These are phyloP conservation scores for Trametes meyenii DNA, from an alignment of 768 basidiomycete species.

Conservation along the genomic window DNA sequence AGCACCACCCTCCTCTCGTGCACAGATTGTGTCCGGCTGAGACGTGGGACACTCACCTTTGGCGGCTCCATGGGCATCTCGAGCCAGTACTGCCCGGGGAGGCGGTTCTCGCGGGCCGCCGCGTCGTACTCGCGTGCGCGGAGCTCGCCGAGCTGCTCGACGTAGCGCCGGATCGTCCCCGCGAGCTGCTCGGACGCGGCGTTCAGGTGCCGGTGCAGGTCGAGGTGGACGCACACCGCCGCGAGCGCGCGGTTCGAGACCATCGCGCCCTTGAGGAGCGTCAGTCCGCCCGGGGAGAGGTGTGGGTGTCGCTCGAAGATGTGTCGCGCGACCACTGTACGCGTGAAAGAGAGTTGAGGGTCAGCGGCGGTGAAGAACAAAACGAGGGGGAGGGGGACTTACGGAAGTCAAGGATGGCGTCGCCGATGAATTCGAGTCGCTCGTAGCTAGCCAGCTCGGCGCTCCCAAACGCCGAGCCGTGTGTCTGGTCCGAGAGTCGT, in stretches of 20 bases:
- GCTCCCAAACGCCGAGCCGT: conserved; percentile 54
- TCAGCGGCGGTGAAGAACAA: background rate
- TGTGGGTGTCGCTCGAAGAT: conserved; percentile 65
- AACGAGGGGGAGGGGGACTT: conserved; percentile 32
- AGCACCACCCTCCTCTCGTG: background rate
- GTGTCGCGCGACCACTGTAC: conserved; percentile 70
- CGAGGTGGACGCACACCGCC: conserved; percentile 71
- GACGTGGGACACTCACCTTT: conserved; percentile 51
- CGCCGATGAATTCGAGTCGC: conserved; percentile 83
- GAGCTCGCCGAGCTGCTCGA: conserved; percentile 46
- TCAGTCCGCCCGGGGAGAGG: conserved; percentile 75
- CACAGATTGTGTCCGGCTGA: background rate
- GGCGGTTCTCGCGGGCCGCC: conserved; percentile 51
- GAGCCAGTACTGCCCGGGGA: conserved; percentile 76
- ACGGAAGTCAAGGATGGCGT: conserved; percentile 86
- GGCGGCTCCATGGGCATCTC: conserved; percentile 63
- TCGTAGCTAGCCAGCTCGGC: conserved; percentile 55
- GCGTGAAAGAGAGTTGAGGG: conserved; percentile 10
- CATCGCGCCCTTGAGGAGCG: conserved; percentile 83
- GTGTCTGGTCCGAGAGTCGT: conserved; percentile 52
- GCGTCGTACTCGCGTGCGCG: conserved; percentile 48
- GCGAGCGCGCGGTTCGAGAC: conserved; percentile 81
- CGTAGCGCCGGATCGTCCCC: conserved; percentile 56
- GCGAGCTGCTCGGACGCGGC: conserved; percentile 58
- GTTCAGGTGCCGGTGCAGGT: conserved; percentile 63